Conservation (phyloP, 2,329 filamentous ascomycete species). For the Fusarium bulbicola region DNA sequence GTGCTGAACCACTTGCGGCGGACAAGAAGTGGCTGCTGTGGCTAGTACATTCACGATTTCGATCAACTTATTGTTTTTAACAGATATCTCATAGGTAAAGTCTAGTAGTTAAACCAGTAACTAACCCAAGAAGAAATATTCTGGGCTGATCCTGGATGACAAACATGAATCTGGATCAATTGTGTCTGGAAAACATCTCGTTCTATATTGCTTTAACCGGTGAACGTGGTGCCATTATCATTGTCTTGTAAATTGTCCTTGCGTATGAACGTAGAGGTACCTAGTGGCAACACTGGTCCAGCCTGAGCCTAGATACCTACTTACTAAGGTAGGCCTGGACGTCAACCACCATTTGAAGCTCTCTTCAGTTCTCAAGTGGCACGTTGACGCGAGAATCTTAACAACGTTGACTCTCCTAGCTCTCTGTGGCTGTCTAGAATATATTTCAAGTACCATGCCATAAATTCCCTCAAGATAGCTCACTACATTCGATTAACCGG, state of each 20-base stretch:
- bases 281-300: not conserved
- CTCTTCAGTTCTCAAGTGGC: slow-evolving; percentile 15
- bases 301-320: not conserved
- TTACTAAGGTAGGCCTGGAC: not conserved
- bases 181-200: not conserved
- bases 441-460: slow-evolving; percentile 1
- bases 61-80: not conserved
- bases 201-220: not conserved
- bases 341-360: not conserved
- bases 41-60: not conserved
- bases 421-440: not conserved
- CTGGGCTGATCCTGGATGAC: not conserved
- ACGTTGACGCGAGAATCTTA: slow-evolving; percentile 13
- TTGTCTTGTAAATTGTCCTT: not conserved
- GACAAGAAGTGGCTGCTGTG: not conserved
- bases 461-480: slow-evolving; percentile 38
- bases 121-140: not conserved
- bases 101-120: not conserved
- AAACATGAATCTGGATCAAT: not conserved
- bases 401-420: not conserved
- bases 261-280: not conserved
- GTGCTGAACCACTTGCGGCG: slow-evolving; percentile 31
- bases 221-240: not conserved
- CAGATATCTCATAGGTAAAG: not conserved
- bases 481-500: slow-evolving; percentile 6